Evolutionary conservation across 768 basidiomycete species (phyloP).

Genomic region (Mycena amicta): DNA sequence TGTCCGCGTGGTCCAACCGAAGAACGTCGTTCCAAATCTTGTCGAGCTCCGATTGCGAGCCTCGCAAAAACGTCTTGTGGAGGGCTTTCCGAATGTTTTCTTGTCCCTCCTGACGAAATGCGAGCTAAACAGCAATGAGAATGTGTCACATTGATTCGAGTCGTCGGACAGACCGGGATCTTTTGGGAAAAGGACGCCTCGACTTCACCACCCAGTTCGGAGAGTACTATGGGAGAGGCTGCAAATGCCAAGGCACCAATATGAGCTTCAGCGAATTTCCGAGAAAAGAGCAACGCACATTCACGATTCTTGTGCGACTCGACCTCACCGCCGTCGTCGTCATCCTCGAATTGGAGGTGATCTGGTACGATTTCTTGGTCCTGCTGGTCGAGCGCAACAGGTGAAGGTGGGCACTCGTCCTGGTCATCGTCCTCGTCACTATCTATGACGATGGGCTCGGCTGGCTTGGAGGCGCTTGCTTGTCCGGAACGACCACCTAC

Average conservation of each 20-base stretch:
- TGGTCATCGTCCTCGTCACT: background rate
- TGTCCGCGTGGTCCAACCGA: too few species aligned
- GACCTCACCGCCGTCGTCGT: background rate
- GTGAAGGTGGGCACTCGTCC: background rate
- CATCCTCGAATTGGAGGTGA: background rate
- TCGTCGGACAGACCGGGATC: slow-evolving; percentile 6
- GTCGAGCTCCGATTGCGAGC: slow-evolving; percentile 5
- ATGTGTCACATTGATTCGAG: background rate
- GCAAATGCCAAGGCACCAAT: too few species aligned
- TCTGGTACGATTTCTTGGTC: background rate
- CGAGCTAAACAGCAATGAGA: background rate
- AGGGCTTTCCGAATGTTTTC: slow-evolving; percentile 14
- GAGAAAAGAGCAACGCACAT: background rate
- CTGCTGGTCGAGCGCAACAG: background rate
- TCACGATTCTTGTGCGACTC: background rate
- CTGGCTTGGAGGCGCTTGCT: background rate
- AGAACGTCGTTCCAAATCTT: slow-evolving; percentile 6
- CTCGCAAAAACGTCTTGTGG: slow-evolving; percentile 17
- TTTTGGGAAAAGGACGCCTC: slow-evolving; percentile 20
- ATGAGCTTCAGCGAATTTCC: background rate
- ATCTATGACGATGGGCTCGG: background rate
- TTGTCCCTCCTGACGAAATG: slow-evolving; percentile 3
- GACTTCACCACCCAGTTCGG: slow-evolving; percentile 11
- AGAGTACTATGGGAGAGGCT: slow-evolving; percentile 21
- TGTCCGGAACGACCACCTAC: too few species aligned